Conservation (phyloP, 768 basidiomycete species). For the Gloeopeniophorella convolvens region DNA sequence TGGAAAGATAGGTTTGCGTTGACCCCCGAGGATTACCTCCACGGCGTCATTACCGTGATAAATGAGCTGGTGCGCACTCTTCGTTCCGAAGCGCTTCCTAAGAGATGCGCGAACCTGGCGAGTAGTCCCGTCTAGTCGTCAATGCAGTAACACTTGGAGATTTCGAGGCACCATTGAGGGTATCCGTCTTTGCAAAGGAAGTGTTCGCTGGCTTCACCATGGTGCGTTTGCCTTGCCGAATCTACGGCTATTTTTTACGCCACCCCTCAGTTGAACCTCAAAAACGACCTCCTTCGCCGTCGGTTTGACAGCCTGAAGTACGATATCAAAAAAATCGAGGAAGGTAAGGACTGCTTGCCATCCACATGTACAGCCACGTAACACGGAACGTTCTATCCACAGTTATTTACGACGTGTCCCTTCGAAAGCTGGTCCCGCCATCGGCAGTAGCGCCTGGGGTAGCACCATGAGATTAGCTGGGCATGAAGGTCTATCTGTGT, state of each 20-base stretch:
- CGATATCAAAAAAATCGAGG: constrained; percentile 84
- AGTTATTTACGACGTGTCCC: constrained; percentile 85
- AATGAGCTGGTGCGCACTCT: constrained; percentile 63
- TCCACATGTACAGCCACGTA: background rate
- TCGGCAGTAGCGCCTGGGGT: background rate
- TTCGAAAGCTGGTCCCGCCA: constrained; percentile 52
- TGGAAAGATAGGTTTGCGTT: constrained; percentile 63
- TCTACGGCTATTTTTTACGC: background rate
- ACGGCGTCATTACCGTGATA: constrained; percentile 68
- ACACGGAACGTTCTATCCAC: constrained; percentile 7
- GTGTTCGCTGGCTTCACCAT: constrained; percentile 80
- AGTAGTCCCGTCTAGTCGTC: constrained; percentile 69
- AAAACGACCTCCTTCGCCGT: constrained; percentile 69
- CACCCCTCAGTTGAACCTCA: constrained; percentile 59
- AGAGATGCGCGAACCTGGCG: background rate
- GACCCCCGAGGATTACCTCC: constrained; percentile 74
- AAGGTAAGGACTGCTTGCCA: constrained; percentile 43
- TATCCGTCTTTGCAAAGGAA: constrained; percentile 75
- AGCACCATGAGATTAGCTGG: constrained; percentile 11
- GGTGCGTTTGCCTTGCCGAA: constrained; percentile 35
- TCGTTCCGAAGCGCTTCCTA: background rate
- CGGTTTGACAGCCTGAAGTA: constrained; percentile 81
- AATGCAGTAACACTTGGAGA: constrained; percentile 80
- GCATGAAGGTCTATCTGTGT: background rate
- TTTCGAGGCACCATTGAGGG: constrained; percentile 71